Evolutionary conservation across 2,329 filamentous ascomycete species (phyloP).

Genomic region (Didymella segeticola): DNA sequence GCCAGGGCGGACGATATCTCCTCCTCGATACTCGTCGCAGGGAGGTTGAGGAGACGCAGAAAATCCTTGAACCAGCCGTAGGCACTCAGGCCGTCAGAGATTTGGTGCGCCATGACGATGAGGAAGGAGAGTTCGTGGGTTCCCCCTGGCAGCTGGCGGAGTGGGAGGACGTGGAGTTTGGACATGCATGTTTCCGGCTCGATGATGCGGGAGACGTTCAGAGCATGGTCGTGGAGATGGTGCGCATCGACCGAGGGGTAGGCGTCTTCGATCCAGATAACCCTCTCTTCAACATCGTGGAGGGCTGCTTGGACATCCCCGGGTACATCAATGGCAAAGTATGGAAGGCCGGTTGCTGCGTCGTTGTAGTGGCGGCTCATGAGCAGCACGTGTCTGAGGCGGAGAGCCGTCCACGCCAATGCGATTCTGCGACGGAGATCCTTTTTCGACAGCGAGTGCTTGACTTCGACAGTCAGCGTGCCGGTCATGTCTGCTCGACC

Average conservation of each 20-base stretch:
- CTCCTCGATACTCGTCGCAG: conserved; percentile 6
- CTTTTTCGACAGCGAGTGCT: conserved; percentile 36
- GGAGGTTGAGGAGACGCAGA: conserved; percentile 31
- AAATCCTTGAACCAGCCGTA: conserved; percentile 54
- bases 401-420: conserved; percentile 50
- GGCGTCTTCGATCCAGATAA: conserved; percentile 51
- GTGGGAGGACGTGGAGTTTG: conserved; percentile 51
- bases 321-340: conserved; percentile 47
- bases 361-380: conserved; percentile 40
- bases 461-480: conserved; percentile 46
- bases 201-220: conserved; percentile 51
- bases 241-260: conserved; percentile 42
- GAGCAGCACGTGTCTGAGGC: conserved; percentile 50
- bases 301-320: conserved; percentile 39
- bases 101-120: conserved; percentile 53
- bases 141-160: conserved; percentile 27
- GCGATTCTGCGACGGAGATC: conserved; percentile 45
- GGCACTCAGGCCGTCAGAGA: conserved; percentile 53
- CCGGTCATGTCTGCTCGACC: conserved; percentile 55
- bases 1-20: conserved; percentile 13
- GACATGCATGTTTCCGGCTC: conserved; percentile 48
- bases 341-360: conserved; percentile 18
- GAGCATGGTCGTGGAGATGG: conserved; percentile 52
- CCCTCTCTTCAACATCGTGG: conserved; percentile 31
- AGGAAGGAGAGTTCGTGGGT: conserved; percentile 45